Conservation (phyloP, 257 asterid species). For the Nemophila menziesii region DNA sequence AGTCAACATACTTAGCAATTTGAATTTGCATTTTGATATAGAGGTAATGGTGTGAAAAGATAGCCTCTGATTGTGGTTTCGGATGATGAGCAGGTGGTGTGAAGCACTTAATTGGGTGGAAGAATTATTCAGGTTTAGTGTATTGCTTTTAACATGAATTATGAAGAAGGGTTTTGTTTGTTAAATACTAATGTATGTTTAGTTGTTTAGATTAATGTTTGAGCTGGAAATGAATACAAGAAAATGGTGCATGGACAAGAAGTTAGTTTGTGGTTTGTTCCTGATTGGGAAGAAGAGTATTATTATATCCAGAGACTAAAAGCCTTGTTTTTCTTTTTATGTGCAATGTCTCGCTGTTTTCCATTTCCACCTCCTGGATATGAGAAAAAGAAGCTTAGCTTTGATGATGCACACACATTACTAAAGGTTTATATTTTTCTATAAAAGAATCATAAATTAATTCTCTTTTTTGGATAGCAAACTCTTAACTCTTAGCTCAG, state of each 20-base stretch:
- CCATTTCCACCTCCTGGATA: constrained; percentile 89
- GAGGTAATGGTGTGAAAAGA: constrained; percentile 15
- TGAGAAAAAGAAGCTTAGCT: constrained; percentile 26
- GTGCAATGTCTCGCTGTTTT: constrained; percentile 97
- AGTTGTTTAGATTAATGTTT: constrained; percentile 6
- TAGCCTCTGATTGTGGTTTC: constrained; percentile 27
- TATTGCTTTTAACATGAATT: constrained; percentile 6
- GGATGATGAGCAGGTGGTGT: constrained; percentile 32
- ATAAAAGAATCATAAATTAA: neutral
- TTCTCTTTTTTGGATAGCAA: neutral
- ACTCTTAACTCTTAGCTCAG: neutral
- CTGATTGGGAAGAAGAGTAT: constrained; percentile 37
- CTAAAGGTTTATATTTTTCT: constrained; percentile 44
- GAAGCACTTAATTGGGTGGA: constrained; percentile 15
- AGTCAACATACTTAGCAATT: constrained; percentile 15
- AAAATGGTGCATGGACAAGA: constrained; percentile 43
- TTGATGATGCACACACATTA: constrained; percentile 37
- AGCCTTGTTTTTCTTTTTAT: constrained; percentile 15
- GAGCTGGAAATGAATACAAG: constrained; percentile 42
- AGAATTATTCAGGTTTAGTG: constrained; percentile 18
- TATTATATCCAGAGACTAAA: constrained; percentile 27
- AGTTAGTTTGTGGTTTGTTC: constrained; percentile 35
- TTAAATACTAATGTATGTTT: constrained; percentile 1
- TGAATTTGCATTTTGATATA: constrained; percentile 16
- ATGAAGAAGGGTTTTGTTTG: constrained; percentile 4